These are phyloP conservation scores for Asterionellopsis glacialis DNA, from an alignment of 108 stramenopile species.

Conservation along the genomic window DNA sequence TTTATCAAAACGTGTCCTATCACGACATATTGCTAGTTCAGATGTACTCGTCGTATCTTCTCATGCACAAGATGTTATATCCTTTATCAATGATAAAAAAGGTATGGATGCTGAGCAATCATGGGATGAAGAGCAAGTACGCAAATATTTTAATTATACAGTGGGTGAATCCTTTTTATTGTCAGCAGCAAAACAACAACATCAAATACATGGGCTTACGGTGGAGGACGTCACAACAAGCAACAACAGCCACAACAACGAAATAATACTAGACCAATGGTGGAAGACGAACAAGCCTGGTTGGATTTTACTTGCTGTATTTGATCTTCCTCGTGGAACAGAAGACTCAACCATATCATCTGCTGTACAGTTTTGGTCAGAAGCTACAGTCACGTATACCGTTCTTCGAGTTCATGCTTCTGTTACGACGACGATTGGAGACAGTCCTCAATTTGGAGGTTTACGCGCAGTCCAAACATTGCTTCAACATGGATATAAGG, in stretches of 20 bases:
- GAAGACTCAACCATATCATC: slow-evolving; percentile 21
- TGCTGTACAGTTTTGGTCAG: slow-evolving; percentile 14
- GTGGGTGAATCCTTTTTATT: slow-evolving; percentile 17
- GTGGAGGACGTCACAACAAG: slow-evolving; percentile 1
- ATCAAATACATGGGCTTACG: slow-evolving; percentile 22
- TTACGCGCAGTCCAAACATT: slow-evolving; percentile 22
- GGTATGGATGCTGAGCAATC: background rate
- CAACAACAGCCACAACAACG: too few species aligned
- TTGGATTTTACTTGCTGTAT: slow-evolving; percentile 27
- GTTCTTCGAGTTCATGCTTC: slow-evolving; percentile 2
- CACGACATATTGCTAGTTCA: slow-evolving; percentile 37
- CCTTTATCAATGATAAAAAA: background rate
- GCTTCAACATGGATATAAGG: slow-evolving; percentile 31
- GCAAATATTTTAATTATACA: slow-evolving; percentile 2
- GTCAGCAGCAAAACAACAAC: slow-evolving; percentile 4
- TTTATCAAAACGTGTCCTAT: slow-evolving; percentile 26
- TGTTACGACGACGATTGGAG: background rate
- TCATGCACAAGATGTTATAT: slow-evolving; percentile 8
- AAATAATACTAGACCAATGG: too few species aligned
- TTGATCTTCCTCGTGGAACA: background rate
- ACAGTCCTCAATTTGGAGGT: slow-evolving; percentile 17
- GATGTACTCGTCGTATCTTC: slow-evolving; percentile 33
- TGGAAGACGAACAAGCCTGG: slow-evolving; percentile 1
- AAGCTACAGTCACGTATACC: slow-evolving; percentile 22
- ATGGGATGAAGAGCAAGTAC: slow-evolving; percentile 1